Evolutionary conservation across 164 flowering plant genomes (phyloP), one percentile per base, ranked within the genome.

Genomic region (Vitis labrusca): DNA sequence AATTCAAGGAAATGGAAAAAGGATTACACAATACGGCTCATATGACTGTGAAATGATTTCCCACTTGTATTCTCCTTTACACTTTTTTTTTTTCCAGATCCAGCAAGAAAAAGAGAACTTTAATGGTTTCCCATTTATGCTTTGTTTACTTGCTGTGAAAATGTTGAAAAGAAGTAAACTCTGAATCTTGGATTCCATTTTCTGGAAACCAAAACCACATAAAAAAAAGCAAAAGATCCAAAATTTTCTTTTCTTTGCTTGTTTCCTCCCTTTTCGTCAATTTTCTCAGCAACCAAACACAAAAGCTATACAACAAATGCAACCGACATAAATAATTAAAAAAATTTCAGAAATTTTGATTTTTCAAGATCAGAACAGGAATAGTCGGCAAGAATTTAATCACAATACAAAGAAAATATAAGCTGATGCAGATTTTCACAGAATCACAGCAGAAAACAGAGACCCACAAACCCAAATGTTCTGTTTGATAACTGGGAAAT

Each of bases 1-100:
- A 61, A 66, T 48, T 44, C 16, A 68, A 68, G n/a, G 44, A 63
- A 62, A 68, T 23, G 50, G 66, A 71, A 65, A 66, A 53, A 59
- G 48, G 64, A 70, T 65, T 68, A 15, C 54, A 67, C 62, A 57
- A 75, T 71, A 77, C 76, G 77, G 69, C 69, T 69, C 65, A 66
- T 32, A 63, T 66, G 69, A 68, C 59, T n/a, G n/a, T 23, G 47
- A 69, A 71, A 71, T 54, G 52, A 59, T 27, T 64, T 54, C 15
- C 77, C 56, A 59, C 27, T 50, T 67, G 60, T 71, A 32, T 67
- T 48, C 74, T 37, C 52, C 2, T 27, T 59, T 71, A 44, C 56
- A 37, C 57, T 64, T 63, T 12, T 66, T n/a, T n/a, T 60, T 68
- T 57, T 68, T 47, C 68, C 56, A 50, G 67, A 71, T 75, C 75